Conservation (phyloP, 1,284 basidiomycete species). For the Exobasidium cylindrosporum region DNA sequence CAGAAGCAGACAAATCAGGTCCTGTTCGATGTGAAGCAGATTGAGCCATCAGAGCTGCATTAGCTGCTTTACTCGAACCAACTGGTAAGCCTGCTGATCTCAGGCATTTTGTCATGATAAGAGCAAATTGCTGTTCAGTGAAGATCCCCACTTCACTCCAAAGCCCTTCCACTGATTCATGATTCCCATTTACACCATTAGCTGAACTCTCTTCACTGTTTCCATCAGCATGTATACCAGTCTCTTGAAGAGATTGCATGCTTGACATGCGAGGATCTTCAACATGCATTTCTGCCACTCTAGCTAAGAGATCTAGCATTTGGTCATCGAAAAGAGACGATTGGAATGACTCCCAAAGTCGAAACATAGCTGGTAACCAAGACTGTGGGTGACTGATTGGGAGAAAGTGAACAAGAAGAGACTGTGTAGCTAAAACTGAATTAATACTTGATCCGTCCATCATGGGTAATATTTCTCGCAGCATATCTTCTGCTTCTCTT, state of each 20-base stretch:
- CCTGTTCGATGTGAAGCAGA: slow-evolving; percentile 49
- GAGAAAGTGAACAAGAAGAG: slow-evolving; percentile 52
- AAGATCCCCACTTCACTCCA: slow-evolving; percentile 83
- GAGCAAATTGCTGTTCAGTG: slow-evolving; percentile 77
- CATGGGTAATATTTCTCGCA: slow-evolving; percentile 70
- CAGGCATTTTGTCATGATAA: slow-evolving; percentile 81
- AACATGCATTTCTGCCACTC: slow-evolving; percentile 74
- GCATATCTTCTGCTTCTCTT: slow-evolving; percentile 82
- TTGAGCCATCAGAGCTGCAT: slow-evolving; percentile 46
- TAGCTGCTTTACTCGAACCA: slow-evolving; percentile 55
- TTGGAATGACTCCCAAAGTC: slow-evolving; percentile 80
- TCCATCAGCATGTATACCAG: slow-evolving; percentile 4
- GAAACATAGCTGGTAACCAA: slow-evolving; percentile 61
- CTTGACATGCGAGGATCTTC: slow-evolving; percentile 48
- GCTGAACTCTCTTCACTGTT: neutral
- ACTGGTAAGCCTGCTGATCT: slow-evolving; percentile 72
- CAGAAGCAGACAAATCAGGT: slow-evolving; percentile 62
- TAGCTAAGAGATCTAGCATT: slow-evolving; percentile 74
- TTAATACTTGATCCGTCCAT: slow-evolving; percentile 73
- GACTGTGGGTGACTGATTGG: slow-evolving; percentile 46
- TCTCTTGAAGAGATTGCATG: neutral
- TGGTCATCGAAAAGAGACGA: slow-evolving; percentile 77
- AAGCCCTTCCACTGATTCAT: slow-evolving; percentile 40
- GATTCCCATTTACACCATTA: neutral
- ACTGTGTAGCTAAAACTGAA: slow-evolving; percentile 49